Evolutionary conservation across 108 stramenopile species (phyloP), one percentile per base, ranked within the genome.

Genomic region (Licmophora abbreviata): DNA sequence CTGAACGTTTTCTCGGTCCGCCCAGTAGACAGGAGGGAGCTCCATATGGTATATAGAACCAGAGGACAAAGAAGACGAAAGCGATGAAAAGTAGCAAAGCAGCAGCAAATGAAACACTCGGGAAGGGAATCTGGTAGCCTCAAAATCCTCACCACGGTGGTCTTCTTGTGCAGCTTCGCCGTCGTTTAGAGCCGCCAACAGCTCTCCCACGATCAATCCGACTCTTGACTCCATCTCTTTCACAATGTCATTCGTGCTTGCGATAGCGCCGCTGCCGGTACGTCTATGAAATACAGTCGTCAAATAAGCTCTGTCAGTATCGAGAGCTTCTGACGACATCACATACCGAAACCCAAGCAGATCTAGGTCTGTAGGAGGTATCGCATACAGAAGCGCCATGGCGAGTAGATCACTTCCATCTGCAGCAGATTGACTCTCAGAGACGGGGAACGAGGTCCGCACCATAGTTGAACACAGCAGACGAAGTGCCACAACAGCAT

Each of bases 311-410:
- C 38, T 20, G 38, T 40, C 38, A 40, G 18, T 40, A 18, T 40
- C 38, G 5, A 3, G 15, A 3, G 38, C n/a, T n/a, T n/a, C 18
- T 40, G 38, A 40, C 3, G 15, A 18, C 1, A 40, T 40, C 18
- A 18, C 4, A 35, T 61, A 72, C 0, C 38, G 10, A 48, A 65
- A 57, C 3, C 76, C 73, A 22, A 48, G 45, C 5, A 43, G 42
- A 48, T 79, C 81, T 44, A 56, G 71, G 17, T 23, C 12, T 56
- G 47, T 68, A 10, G 62, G 48, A 10, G 70, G 56, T 11, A 72
- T 41, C 0, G 73, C 64, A 32, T 69, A 68, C 17, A 82, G 28
- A 29, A 77, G 44, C 15, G 71, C 63, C n/a, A 48, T 33, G 17
- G 61, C 56, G 21, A 58, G 29, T 4, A 46, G 25, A 30, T 47